Percentiles rank a stretch among this genome's conserved stretches.
Conservation (phyloP, 2,329 filamentous ascomycete genomes). For the Colletotrichum chrysophilum region DNA sequence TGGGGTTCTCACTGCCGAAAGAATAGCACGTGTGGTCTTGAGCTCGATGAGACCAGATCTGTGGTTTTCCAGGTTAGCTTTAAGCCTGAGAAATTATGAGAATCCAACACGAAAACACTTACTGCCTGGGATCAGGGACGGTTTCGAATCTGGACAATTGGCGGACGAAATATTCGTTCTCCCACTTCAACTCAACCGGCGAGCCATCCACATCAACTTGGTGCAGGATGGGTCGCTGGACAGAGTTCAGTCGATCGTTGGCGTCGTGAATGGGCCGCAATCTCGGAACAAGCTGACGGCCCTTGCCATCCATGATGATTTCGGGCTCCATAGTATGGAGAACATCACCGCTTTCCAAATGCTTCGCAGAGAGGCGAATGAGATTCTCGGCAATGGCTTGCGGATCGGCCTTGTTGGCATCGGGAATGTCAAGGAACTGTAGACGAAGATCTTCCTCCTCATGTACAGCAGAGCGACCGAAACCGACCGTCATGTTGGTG, state of each 20-base stretch:
- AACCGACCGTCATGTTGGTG: conserved; percentile 21
- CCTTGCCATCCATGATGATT: not conserved
- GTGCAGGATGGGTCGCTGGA: not conserved
- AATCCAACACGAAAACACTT: not conserved
- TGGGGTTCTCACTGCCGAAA: not conserved
- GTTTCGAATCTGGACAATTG: not conserved
- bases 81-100: not conserved
- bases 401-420: not conserved
- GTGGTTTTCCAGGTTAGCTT: not conserved
- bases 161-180: not conserved
- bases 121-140: not conserved
- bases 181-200: not conserved
- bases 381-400: not conserved
- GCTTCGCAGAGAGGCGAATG: not conserved
- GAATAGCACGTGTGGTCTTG: not conserved
- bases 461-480: conserved; percentile 1
- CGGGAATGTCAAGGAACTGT: conserved; percentile 13
- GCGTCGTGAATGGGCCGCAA: not conserved
- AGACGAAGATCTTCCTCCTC: conserved; percentile 3
- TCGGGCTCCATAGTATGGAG: not conserved
- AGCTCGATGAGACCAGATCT: not conserved
- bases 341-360: not conserved
- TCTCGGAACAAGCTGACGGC: not conserved
- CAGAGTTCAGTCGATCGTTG: conserved; percentile 2
- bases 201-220: not conserved